Percentiles rank a stretch among this genome's conserved stretches.
Evolutionary conservation across 2,329 filamentous ascomycete genomes (phyloP).

Genomic region (Hymenoscyphus salicellus): DNA sequence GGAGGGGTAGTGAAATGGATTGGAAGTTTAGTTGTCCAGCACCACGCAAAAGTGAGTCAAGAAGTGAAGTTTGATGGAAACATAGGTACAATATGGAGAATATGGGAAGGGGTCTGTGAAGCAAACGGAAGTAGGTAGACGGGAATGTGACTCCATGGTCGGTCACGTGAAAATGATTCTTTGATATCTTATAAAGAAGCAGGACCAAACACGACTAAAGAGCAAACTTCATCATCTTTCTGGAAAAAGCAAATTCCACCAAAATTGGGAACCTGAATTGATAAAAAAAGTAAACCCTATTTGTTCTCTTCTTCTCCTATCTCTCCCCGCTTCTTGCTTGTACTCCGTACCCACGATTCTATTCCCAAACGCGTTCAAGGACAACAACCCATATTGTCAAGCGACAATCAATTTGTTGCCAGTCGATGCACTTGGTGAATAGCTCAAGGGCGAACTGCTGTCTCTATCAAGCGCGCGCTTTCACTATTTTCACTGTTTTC

Average conservation of each 20-base stretch:
- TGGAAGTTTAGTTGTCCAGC: not conserved
- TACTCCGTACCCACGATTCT: too few species aligned
- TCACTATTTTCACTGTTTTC: not conserved
- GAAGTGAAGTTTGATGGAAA: not conserved
- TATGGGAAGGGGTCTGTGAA: not conserved
- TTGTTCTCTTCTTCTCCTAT: too few species aligned
- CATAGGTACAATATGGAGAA: not conserved
- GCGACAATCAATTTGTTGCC: too few species aligned
- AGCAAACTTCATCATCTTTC: not conserved
- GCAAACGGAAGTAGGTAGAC: not conserved
- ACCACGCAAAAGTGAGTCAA: not conserved
- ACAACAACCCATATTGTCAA: too few species aligned
- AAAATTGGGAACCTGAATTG: too few species aligned
- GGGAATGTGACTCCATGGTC: not conserved
- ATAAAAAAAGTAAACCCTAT: too few species aligned
- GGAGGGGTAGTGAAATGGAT: not conserved
- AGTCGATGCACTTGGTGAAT: not conserved
- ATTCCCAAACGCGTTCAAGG: too few species aligned
- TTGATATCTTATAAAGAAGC: not conserved
- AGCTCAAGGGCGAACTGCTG: not conserved
- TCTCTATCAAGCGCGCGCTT: not conserved
- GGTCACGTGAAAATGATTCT: not conserved
- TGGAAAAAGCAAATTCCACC: too few species aligned
- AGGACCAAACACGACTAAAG: not conserved
- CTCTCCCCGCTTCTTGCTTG: too few species aligned